phyloP scores from a whole-genome alignment of 140 eudicot species.

The Ambrosia hybrid region DNA sequence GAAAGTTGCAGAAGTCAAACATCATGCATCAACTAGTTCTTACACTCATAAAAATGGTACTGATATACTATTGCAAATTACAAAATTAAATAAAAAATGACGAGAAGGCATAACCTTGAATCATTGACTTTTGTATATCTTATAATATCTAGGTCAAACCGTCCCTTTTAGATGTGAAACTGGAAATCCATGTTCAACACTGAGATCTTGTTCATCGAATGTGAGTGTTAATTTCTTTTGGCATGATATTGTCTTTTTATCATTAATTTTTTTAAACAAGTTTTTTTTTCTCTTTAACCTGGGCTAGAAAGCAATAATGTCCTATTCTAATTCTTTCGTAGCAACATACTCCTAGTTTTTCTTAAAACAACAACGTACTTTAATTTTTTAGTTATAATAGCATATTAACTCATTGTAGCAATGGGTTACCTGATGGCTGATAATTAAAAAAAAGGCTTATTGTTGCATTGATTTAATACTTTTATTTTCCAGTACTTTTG shows the following conservation, averaged over 20 bases:
- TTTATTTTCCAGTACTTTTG: no score
- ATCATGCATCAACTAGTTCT: constrained; percentile 33
- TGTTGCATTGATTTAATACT: no score
- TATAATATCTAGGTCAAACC: constrained; percentile 35
- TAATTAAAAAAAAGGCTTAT: no score
- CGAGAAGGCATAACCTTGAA: neutral
- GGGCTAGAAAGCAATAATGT: no score
- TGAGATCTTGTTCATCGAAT: constrained; percentile 49
- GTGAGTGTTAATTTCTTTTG: constrained; percentile 46
- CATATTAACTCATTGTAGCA: no score
- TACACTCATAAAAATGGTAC: constrained; percentile 36
- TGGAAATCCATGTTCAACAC: constrained; percentile 27
- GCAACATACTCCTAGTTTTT: no score
- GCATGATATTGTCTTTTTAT: neutral
- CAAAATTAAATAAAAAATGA: neutral
- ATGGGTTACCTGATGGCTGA: no score
- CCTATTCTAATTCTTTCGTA: no score
- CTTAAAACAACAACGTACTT: no score
- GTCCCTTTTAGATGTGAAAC: constrained; percentile 17
- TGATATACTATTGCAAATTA: neutral
- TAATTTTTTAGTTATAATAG: no score
- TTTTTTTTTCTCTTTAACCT: neutral
- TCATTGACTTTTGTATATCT: constrained; percentile 14
- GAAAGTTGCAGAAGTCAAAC: constrained; percentile 28
- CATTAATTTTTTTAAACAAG: neutral